Evolutionary conservation across 768 basidiomycete genomes (phyloP).

Genomic region (Leucogyrophana mollusca): DNA sequence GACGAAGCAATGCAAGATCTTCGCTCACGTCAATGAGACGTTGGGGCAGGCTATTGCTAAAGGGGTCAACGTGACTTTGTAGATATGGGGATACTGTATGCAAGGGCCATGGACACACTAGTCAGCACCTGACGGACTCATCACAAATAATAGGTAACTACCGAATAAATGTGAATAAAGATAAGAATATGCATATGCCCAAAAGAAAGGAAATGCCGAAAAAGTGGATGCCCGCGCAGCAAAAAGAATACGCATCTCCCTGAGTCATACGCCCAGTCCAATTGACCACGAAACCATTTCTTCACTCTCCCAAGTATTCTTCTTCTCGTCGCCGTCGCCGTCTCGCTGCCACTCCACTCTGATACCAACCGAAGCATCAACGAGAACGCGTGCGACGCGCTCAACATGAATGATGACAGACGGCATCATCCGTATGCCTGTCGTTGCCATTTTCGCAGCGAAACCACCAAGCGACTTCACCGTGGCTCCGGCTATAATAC

Average conservation of each 20-base stretch:
- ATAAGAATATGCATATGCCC: too few relatives aligned
- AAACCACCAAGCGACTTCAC: conserved; percentile 16
- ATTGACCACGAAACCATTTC: conserved; percentile 23
- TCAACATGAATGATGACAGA: conserved; percentile 21
- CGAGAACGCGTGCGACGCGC: conserved; percentile 17
- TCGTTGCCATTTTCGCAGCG: conserved; percentile 14
- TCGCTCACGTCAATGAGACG: conserved; percentile 35
- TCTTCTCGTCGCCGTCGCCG: conserved; percentile 10
- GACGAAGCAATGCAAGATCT: conserved; percentile 32
- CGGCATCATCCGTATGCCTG: conserved; percentile 18
- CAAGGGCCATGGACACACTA: too few relatives aligned
- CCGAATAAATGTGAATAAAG: not conserved
- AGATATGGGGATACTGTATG: not conserved
- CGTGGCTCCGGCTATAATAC: conserved; percentile 9
- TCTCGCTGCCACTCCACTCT: conserved; percentile 25
- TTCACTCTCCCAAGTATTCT: conserved; percentile 25
- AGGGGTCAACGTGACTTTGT: conserved; percentile 24
- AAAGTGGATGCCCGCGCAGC: not conserved
- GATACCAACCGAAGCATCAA: conserved; percentile 25
- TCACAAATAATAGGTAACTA: not conserved
- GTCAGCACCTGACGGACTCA: too few relatives aligned
- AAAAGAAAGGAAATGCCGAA: not conserved
- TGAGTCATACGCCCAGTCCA: conserved; percentile 16
- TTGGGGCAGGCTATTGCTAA: conserved; percentile 35
- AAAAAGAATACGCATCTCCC: not conserved